Evolutionary conservation across 2,329 filamentous ascomycete species (phyloP).

Genomic region (Cladosporium sp.): DNA sequence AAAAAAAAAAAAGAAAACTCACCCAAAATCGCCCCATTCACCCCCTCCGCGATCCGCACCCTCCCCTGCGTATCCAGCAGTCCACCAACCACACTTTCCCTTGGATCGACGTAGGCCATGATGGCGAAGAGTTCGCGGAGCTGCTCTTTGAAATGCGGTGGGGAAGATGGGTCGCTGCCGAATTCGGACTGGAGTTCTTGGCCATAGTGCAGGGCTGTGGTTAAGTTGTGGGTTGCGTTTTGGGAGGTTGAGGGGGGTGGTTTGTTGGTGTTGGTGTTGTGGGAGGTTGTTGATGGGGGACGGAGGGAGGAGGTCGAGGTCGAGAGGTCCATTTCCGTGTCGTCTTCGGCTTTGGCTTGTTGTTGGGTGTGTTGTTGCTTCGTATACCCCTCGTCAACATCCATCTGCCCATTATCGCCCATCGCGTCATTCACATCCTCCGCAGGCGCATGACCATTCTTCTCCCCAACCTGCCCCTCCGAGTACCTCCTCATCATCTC

Average conservation of each 20-base stretch:
- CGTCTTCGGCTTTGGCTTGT: conserved; percentile 22
- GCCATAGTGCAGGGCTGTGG: conserved; percentile 73
- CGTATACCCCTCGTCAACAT: conserved; percentile 37
- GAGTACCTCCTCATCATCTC: conserved; percentile 82
- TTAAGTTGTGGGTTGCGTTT: conserved; percentile 52
- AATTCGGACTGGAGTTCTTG: conserved; percentile 76
- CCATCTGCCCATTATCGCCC: conserved; percentile 52
- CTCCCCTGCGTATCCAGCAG: conserved; percentile 73
- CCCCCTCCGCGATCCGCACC: conserved; percentile 78
- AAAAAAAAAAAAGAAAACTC: conserved; percentile 36
- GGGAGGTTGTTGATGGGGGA: no score
- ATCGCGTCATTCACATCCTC: conserved; percentile 38
- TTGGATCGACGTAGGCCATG: conserved; percentile 79
- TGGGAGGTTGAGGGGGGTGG: conserved; percentile 11
- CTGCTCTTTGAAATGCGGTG: conserved; percentile 66
- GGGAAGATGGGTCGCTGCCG: conserved; percentile 55
- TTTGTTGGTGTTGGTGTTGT: no score
- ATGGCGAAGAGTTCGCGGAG: conserved; percentile 84
- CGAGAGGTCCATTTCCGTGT: conserved; percentile 30
- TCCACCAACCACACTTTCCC: conserved; percentile 72
- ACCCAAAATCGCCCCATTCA: conserved; percentile 92
- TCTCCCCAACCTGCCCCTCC: conserved; percentile 59
- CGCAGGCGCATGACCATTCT: no score
- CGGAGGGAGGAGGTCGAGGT: conserved; percentile 26
- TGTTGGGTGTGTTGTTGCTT: conserved; percentile 15